phyloP scores from a whole-genome alignment of 2,329 filamentous ascomycete genomes.

The Metarhizium robertsii region DNA sequence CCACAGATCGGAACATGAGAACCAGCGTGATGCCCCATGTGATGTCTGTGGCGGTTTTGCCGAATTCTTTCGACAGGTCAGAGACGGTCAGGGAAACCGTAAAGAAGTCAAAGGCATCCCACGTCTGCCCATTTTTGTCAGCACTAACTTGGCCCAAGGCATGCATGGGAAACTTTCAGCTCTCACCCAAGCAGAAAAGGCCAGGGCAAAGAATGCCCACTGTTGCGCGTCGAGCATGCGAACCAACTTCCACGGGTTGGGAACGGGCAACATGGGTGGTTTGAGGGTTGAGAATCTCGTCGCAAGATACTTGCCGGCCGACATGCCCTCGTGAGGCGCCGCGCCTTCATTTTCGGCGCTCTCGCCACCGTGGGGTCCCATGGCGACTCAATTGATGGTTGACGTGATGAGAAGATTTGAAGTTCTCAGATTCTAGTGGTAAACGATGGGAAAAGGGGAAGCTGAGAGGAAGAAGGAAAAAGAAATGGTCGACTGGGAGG shows the following conservation, averaged over 20 bases:
- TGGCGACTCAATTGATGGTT: not conserved
- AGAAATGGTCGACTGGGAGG: too few relatives aligned
- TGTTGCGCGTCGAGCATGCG: conserved; percentile 38
- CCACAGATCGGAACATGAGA: conserved; percentile 50
- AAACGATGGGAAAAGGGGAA: too few relatives aligned
- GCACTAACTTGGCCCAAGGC: not conserved
- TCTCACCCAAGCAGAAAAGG: conserved; percentile 47
- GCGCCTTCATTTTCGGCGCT: conserved; percentile 16
- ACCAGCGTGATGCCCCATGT: conserved; percentile 57
- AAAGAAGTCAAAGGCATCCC: conserved; percentile 60
- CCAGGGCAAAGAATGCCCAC: conserved; percentile 46
- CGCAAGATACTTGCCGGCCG: conserved; percentile 32
- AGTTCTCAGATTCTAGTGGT: too few relatives aligned
- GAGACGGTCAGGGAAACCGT: conserved; percentile 51
- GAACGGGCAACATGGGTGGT: conserved; percentile 44
- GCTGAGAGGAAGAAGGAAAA: too few relatives aligned
- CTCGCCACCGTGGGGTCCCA: conserved; percentile 13
- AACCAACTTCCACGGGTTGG: conserved; percentile 42
- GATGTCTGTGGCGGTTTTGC: conserved; percentile 45
- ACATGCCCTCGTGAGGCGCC: conserved; percentile 40
- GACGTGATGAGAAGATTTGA: too few relatives aligned
- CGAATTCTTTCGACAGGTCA: conserved; percentile 43
- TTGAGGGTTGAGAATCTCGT: conserved; percentile 48
- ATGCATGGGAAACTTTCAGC: not conserved
- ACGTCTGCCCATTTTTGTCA: conserved; percentile 30